Evolutionary conservation across 2,329 filamentous ascomycete species (phyloP).

Genomic region (Alternaria incomplexa): DNA sequence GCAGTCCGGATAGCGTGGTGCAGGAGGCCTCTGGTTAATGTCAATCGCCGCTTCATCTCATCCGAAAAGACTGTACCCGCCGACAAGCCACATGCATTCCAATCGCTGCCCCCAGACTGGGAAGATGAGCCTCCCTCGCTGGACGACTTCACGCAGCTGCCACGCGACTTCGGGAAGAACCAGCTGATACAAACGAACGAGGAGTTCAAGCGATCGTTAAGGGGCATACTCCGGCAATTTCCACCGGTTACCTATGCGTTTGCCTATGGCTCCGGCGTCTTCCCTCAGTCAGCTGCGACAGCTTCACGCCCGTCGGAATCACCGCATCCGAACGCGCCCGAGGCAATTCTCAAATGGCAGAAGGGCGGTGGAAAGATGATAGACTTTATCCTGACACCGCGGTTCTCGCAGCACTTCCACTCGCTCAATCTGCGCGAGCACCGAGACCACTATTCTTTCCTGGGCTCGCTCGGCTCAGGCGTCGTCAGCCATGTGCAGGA

Average conservation of each 20-base stretch:
- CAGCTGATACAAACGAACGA: slow-evolving; percentile 93
- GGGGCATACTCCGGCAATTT: slow-evolving; percentile 89
- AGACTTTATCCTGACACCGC: slow-evolving; percentile 96
- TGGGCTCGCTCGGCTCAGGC: slow-evolving; percentile 83
- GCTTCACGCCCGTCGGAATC: slow-evolving; percentile 61
- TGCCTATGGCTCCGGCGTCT: slow-evolving; percentile 96
- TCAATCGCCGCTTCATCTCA: slow-evolving; percentile 33
- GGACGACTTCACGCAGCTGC: slow-evolving; percentile 75
- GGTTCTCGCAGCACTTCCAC: slow-evolving; percentile 96
- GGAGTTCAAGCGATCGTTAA: slow-evolving; percentile 90
- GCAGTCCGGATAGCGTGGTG: slow-evolving; percentile 36
- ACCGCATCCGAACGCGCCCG: slow-evolving; percentile 81
- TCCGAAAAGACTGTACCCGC: slow-evolving; percentile 30
- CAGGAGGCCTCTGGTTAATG: slow-evolving; percentile 28
- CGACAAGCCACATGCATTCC: slow-evolving; percentile 24
- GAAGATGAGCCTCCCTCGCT: slow-evolving; percentile 76
- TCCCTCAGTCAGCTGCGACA: slow-evolving; percentile 71
- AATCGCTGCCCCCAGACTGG: slow-evolving; percentile 65
- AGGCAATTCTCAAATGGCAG: slow-evolving; percentile 82
- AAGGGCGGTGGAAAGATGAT: slow-evolving; percentile 93
- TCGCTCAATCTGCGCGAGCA: slow-evolving; percentile 89
- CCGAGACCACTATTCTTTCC: slow-evolving; percentile 86
- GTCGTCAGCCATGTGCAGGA: slow-evolving; percentile 87
- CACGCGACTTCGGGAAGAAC: slow-evolving; percentile 88
- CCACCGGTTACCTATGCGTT: slow-evolving; percentile 96